These are phyloP conservation scores for Isoetes engelmannii DNA, from an alignment of 83 land plant species.

Conservation along the genomic window DNA sequence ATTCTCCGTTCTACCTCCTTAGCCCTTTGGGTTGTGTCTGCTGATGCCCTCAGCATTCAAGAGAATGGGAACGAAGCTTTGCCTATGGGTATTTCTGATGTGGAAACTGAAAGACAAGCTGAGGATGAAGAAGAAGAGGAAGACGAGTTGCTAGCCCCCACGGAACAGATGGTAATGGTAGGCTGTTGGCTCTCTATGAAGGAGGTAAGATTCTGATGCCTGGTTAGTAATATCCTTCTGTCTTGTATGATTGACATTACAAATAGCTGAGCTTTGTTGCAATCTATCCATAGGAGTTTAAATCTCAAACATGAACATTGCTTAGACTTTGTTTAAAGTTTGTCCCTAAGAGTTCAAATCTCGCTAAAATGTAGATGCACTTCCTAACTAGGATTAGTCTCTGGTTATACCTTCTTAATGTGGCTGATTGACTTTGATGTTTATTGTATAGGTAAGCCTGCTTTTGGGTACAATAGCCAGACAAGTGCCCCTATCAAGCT, in stretches of 20 bases:
- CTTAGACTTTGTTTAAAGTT: too few relatives aligned
- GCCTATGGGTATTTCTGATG: background rate
- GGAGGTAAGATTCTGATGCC: conserved; percentile 49
- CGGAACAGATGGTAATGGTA: conserved; percentile 91
- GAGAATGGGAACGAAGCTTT: too few relatives aligned
- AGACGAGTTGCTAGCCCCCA: conserved; percentile 36
- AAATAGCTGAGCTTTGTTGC: too few relatives aligned
- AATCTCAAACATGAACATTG: too few relatives aligned
- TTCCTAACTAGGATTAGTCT: background rate
- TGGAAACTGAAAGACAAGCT: conserved; percentile 10
- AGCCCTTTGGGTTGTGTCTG: conserved; percentile 96
- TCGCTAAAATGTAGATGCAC: too few relatives aligned
- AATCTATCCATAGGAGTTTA: too few relatives aligned
- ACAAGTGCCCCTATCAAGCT: conserved; percentile 72
- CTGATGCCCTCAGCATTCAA: conserved; percentile 80
- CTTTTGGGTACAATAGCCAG: conserved; percentile 91
- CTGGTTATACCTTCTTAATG: background rate
- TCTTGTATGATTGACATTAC: background rate
- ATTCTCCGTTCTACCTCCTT: conserved; percentile 74
- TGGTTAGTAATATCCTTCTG: background rate
- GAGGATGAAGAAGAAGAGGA: conserved; percentile 26
- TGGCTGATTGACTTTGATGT: conserved; percentile 9
- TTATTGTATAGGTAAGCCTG: conserved; percentile 75
- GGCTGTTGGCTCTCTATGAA: conserved; percentile 99
- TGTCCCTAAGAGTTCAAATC: too few relatives aligned